Evolutionary conservation across 345 rosid species (phyloP).

Genomic region (Aethionema arabicum): DNA sequence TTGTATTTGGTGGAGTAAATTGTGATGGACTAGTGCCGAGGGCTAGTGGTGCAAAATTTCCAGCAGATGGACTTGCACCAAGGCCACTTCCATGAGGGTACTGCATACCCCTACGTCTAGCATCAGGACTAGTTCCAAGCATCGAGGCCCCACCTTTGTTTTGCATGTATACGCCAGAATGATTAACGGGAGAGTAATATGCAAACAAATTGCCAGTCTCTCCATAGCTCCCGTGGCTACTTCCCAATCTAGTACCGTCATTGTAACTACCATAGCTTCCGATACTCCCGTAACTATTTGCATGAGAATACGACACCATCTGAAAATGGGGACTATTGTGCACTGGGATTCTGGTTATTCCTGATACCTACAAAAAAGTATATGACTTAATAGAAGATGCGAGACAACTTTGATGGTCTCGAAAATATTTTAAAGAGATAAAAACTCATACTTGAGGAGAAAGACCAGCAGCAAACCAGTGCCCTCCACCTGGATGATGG

Average conservation of each 20-base stretch:
- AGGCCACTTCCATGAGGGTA: constrained; percentile 82
- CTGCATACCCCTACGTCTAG: constrained; percentile 72
- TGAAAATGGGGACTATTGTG: constrained; percentile 89
- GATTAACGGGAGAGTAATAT: constrained; percentile 92
- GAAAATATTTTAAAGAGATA: constrained; percentile 24
- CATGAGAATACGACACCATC: constrained; percentile 63
- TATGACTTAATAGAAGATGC: constrained; percentile 25
- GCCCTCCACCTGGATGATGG: constrained; percentile 99
- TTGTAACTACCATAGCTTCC: constrained; percentile 97
- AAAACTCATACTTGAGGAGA: constrained; percentile 82
- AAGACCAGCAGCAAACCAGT: constrained; percentile 99
- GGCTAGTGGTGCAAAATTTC: constrained; percentile 87
- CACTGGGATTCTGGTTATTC: constrained; percentile 57
- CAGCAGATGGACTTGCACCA: constrained; percentile 90
- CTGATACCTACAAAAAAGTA: constrained; percentile 57
- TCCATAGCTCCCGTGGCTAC: constrained; percentile 94
- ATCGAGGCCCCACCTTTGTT: constrained; percentile 66
- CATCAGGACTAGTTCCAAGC: constrained; percentile 93
- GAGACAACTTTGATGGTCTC: constrained; percentile 27
- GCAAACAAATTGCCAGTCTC: constrained; percentile 69
- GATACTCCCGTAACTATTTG: constrained; percentile 85
- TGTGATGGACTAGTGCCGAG: constrained; percentile 98
- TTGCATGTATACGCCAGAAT: constrained; percentile 74
- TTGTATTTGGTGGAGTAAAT: constrained; percentile 85
- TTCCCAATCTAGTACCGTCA: constrained; percentile 73